These are phyloP conservation scores for Rasamsonia emersonii DNA, from an alignment of 2,329 filamentous ascomycete genomes.

Conservation along the genomic window DNA sequence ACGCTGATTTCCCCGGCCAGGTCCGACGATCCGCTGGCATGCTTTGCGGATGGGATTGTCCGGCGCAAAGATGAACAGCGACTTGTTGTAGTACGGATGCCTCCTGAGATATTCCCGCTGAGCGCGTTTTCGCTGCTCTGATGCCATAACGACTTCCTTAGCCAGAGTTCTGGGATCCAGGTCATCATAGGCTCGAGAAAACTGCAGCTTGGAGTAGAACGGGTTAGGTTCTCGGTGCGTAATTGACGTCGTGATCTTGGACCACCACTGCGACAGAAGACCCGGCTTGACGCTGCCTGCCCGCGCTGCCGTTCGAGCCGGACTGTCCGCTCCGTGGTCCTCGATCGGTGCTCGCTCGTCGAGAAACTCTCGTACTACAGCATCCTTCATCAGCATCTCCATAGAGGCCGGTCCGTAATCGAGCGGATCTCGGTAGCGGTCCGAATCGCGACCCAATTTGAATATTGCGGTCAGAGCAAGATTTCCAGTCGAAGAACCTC, in stretches of 20 bases:
- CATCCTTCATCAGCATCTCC: conserved; percentile 94
- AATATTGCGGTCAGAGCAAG: conserved; percentile 53
- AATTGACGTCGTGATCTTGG: conserved; percentile 48
- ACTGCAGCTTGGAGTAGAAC: conserved; percentile 78
- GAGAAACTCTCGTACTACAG: conserved; percentile 88
- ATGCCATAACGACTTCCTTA: conserved; percentile 76
- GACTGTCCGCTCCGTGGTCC: conserved; percentile 21
- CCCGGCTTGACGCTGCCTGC: conserved; percentile 48
- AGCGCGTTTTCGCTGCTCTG: conserved; percentile 72
- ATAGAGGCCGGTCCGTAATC: conserved; percentile 87
- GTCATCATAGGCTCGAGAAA: conserved; percentile 62
- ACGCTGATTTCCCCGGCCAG: conserved; percentile 75
- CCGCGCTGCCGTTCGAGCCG: conserved; percentile 17
- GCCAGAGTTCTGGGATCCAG: conserved; percentile 83
- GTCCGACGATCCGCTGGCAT: conserved; percentile 85
- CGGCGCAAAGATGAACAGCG: conserved; percentile 77
- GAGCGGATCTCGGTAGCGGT: conserved; percentile 64
- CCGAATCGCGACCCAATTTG: conserved; percentile 54
- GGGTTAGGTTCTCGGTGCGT: conserved; percentile 75
- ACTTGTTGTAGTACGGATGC: conserved; percentile 86
- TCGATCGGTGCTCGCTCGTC: conserved; percentile 52
- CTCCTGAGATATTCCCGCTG: conserved; percentile 83
- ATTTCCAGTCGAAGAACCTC: conserved; percentile 58
- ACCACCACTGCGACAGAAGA: conserved; percentile 53
- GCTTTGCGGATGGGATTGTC: conserved; percentile 67